These are phyloP conservation scores for Colletotrichum trifolii DNA, from an alignment of 2,329 filamentous ascomycete species.

Conservation along the genomic window DNA sequence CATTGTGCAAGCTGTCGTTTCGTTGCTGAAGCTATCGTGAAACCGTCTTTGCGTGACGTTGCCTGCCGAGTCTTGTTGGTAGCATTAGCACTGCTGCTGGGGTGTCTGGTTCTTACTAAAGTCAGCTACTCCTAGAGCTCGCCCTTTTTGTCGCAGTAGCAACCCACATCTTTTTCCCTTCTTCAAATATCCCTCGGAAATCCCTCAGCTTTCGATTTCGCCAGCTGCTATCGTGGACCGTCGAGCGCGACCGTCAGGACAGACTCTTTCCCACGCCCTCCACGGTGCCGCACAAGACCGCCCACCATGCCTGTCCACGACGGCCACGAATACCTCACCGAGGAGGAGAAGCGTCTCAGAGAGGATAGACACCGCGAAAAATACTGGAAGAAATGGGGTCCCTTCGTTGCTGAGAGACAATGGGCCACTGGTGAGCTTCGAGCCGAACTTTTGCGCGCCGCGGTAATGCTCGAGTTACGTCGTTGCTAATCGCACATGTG, in stretches of 20 bases:
- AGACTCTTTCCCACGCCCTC: background rate
- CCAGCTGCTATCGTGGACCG: conserved; percentile 17
- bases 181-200: conserved; percentile 20
- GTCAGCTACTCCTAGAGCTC: conserved; percentile 22
- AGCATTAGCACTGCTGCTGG: conserved; percentile 24
- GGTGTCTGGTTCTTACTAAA: conserved; percentile 36
- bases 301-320: conserved; percentile 86
- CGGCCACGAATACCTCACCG: conserved; percentile 85
- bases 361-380: conserved; percentile 84
- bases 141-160: conserved; percentile 23
- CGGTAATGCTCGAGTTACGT: background rate
- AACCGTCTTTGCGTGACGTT: conserved; percentile 26
- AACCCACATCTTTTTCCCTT: conserved; percentile 29
- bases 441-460: background rate
- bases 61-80: conserved; percentile 29
- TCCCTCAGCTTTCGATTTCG: background rate
- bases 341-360: conserved; percentile 90
- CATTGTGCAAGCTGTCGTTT: conserved; percentile 13
- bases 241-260: too few species aligned
- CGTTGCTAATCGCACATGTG: conserved; percentile 18
- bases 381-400: conserved; percentile 99
- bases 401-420: conserved; percentile 92
- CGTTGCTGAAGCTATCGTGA: conserved; percentile 34
- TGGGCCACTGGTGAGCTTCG: conserved; percentile 84
- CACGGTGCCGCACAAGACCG: conserved; percentile 16